Conservation (phyloP, 1,139 yeast genomes). For the Geotrichum klebahnii region DNA sequence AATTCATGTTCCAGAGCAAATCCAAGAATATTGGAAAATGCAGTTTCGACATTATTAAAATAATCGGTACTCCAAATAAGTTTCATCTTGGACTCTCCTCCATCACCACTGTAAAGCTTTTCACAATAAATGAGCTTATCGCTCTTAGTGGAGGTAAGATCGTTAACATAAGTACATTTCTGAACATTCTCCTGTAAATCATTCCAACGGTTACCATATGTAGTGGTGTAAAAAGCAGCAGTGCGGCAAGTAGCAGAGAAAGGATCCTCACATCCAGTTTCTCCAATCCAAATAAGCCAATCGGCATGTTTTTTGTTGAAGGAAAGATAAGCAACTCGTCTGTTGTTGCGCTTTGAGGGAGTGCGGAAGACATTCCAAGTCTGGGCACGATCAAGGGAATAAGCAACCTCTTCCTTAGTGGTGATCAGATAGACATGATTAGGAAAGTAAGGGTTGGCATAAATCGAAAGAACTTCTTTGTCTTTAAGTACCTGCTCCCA, state of each 20-base stretch:
- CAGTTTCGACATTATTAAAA: constrained; percentile 44
- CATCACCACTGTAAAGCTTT: constrained; percentile 36
- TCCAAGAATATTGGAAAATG: constrained; percentile 57
- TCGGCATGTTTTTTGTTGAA: constrained; percentile 56
- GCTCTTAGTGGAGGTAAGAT: constrained; percentile 41
- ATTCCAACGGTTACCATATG: constrained; percentile 57
- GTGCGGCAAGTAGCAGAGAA: constrained; percentile 49
- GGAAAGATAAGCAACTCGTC: constrained; percentile 44
- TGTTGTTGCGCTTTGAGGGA: constrained; percentile 48
- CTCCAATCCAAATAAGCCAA: constrained; percentile 70
- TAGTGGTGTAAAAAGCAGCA: constrained; percentile 51
- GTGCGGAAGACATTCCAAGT: constrained; percentile 46
- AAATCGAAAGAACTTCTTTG: constrained; percentile 52
- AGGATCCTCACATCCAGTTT: constrained; percentile 51
- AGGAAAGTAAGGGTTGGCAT: constrained; percentile 58
- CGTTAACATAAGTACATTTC: constrained; percentile 67
- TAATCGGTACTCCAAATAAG: constrained; percentile 53
- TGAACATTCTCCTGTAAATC: constrained; percentile 50
- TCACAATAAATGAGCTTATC: constrained; percentile 64
- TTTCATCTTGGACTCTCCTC: constrained; percentile 32
- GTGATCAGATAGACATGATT: constrained; percentile 64
- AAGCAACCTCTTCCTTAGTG: constrained; percentile 45
- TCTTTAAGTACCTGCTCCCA: constrained; percentile 50
- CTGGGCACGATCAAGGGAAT: constrained; percentile 66
- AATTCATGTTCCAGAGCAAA: constrained; percentile 63